Conservation (phyloP, 805 yeast genomes). For the Teunomyces panamensis region DNA sequence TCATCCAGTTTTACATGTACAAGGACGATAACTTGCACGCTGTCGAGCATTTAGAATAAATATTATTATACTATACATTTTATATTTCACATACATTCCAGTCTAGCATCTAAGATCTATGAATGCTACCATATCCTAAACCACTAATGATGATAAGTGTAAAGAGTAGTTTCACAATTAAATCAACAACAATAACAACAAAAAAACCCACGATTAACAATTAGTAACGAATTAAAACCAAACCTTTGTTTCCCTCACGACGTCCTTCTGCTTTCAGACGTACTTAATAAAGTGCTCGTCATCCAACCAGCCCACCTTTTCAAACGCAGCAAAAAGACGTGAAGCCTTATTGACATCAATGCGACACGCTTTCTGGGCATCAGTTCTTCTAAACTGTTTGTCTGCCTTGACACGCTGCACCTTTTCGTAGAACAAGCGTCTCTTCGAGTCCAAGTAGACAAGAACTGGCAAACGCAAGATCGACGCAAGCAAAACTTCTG, state of each 20-base stretch:
- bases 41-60: constrained; percentile 3
- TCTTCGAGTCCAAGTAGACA: constrained; percentile 63
- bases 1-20: constrained; percentile 66
- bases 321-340: constrained; percentile 84
- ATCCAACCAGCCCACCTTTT: constrained; percentile 87
- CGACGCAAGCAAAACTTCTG: constrained; percentile 82
- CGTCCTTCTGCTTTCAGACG: constrained; percentile 6
- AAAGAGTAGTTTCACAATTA: no score
- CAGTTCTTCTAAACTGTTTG: constrained; percentile 89
- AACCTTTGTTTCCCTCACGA: background rate
- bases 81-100: constrained; percentile 5
- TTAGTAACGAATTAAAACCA: constrained; percentile 1
- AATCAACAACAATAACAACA: background rate
- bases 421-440: constrained; percentile 85
- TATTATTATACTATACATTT: no score
- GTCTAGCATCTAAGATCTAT: constrained; percentile 3
- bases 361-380: constrained; percentile 96
- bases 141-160: background rate
- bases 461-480: constrained; percentile 86
- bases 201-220: background rate
- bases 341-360: constrained; percentile 97
- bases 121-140: constrained; percentile 1
- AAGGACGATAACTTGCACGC: constrained; percentile 22
- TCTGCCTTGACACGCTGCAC: constrained; percentile 68
- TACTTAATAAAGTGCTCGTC: constrained; percentile 57